These are phyloP conservation scores for Saxispiralis lemnorum DNA, from an alignment of 495 filamentous ascomycete species.

Conservation along the genomic window DNA sequence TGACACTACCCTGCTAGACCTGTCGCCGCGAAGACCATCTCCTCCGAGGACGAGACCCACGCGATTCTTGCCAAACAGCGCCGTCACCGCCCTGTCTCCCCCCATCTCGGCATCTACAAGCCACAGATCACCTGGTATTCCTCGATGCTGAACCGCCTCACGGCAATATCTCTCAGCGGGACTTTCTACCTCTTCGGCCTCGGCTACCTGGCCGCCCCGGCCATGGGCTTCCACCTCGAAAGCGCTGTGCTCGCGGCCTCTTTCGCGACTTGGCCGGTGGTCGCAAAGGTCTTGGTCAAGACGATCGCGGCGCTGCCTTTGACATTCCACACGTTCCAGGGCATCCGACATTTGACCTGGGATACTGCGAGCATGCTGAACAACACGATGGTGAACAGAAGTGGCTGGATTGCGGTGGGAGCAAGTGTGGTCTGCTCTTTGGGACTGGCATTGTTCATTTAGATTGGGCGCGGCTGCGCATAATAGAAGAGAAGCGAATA, in stretches of 20 bases:
- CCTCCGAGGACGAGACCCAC: slow-evolving; percentile 43
- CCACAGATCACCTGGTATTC: slow-evolving; percentile 74
- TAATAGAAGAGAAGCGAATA: too few relatives aligned
- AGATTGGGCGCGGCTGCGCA: neutral
- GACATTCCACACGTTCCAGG: slow-evolving; percentile 71
- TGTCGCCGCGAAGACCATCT: slow-evolving; percentile 29
- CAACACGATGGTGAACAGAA: slow-evolving; percentile 53
- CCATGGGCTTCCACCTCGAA: slow-evolving; percentile 73
- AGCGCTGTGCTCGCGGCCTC: slow-evolving; percentile 58
- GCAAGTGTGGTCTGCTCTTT: slow-evolving; percentile 44
- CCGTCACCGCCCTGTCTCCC: slow-evolving; percentile 63
- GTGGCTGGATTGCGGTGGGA: slow-evolving; percentile 59
- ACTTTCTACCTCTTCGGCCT: slow-evolving; percentile 66
- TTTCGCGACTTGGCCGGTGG: slow-evolving; percentile 53
- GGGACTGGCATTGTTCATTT: slow-evolving; percentile 38
- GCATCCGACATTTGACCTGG: slow-evolving; percentile 76
- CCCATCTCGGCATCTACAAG: slow-evolving; percentile 78
- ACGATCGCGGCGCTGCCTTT: slow-evolving; percentile 59
- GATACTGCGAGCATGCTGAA: slow-evolving; percentile 54
- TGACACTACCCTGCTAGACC: slow-evolving; percentile 13
- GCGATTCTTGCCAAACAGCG: slow-evolving; percentile 73
- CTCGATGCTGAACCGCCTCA: slow-evolving; percentile 62
- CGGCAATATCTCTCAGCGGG: slow-evolving; percentile 53
- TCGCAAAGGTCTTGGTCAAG: slow-evolving; percentile 58
- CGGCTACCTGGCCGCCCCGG: slow-evolving; percentile 67